Percentiles rank a stretch among this genome's conserved stretches.
phyloP scores from a whole-genome alignment of 106 monocot species.

The Acorus gramineus region DNA sequence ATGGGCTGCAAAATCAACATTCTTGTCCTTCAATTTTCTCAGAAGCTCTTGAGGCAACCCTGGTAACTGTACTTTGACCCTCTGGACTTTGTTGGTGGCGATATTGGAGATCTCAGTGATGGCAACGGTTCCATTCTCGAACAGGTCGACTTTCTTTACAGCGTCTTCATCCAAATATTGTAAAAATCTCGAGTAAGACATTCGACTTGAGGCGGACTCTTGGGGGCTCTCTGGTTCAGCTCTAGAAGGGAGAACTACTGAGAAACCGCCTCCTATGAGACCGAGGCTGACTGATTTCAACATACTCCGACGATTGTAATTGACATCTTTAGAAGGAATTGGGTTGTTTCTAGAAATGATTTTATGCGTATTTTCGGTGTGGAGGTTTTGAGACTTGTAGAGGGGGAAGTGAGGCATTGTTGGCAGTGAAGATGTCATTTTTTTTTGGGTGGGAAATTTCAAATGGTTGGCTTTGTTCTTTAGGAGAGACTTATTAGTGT shows the following conservation, averaged over 20 bases:
- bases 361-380: conserved; percentile 17
- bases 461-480: neutral
- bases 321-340: conserved; percentile 3
- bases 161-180: neutral
- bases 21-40: neutral
- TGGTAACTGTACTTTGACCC: neutral
- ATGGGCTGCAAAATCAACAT: conserved; percentile 1
- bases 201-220: neutral
- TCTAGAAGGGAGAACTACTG: neutral
- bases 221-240: neutral
- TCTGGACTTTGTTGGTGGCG: conserved; percentile 4
- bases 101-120: neutral
- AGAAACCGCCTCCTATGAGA: neutral
- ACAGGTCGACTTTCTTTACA: neutral
- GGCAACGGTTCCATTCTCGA: neutral
- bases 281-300: neutral
- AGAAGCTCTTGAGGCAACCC: neutral
- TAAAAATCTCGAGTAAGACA: neutral
- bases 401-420: conserved; percentile 19
- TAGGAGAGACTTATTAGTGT: neutral
- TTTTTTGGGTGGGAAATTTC: neutral
- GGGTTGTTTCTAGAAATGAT: conserved; percentile 2
- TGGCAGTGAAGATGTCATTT: conserved; percentile 31
- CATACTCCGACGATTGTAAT: conserved; percentile 31
- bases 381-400: conserved; percentile 20